Evolutionary conservation across 805 yeast species (phyloP), one percentile per base, ranked within the genome.

Genomic region (Kodamaea nitidulidarum): DNA sequence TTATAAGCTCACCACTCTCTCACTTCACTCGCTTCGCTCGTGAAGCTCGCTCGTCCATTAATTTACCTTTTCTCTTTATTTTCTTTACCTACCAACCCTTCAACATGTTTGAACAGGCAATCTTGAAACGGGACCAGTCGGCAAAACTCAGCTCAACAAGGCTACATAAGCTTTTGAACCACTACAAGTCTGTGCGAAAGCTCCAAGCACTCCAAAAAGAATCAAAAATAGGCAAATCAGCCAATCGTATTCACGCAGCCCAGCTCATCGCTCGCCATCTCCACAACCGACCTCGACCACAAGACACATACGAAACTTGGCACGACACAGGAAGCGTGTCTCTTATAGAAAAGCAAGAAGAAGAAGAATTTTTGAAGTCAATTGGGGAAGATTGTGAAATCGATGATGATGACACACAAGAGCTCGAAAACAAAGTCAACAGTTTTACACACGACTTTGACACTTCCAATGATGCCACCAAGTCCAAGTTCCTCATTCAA

Each of bases 261-360:
- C 51, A 49, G 36, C 31, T 41, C 17, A 57, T 61, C 17, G 58
- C 53, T 22, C 43, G 47, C 32, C 60, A 58, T 34, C 50, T 61
- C 30, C 52, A 49, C 34, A 54, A 52, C 26, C 45, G 10, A 15
- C 30, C 15, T 16, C 30, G 49, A 30, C 67, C 67, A 3, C 64
- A 61, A 40, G 68, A 62, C 22, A 52, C 65, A 0, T 64, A 43
- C 37, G 69, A 64, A 39, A 34, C 54, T 15, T 64, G 69, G 69
- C 57, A 63, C 36, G 42, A 49, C 17, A 27, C 31, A 4, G 10
- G 22, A 6, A 20, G 22, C 5, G 8, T 20, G 22, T 8, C 22
- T 16, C 8, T 27, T 15, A 45, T 43, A 1, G 43, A 39, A 3
- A 43, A 6, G 7, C 22, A 22, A 3, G 39, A 36, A n/a, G 32